These are phyloP conservation scores for Diaporthe sp. DNA, from an alignment of 2,329 filamentous ascomycete genomes.

Conservation along the genomic window DNA sequence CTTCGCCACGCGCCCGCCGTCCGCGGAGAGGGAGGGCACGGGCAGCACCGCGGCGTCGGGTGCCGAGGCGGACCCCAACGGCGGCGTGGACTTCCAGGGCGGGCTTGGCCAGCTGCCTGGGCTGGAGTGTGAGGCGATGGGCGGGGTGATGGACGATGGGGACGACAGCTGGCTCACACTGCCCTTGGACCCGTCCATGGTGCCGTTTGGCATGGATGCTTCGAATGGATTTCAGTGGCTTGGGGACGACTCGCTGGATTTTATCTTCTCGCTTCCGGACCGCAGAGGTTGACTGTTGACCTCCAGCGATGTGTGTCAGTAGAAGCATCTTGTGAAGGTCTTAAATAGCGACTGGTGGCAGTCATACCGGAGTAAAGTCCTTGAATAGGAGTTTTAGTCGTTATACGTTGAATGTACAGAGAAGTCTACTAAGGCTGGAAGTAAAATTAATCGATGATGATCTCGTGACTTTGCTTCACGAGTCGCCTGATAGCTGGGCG, in stretches of 20 bases:
- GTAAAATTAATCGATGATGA: no score
- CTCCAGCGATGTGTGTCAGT: no score
- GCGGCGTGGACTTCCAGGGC: background rate
- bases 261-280: background rate
- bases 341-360: no score
- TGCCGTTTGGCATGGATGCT: background rate
- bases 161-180: slow-evolving; percentile 10
- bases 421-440: no score
- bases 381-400: no score
- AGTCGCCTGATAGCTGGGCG: no score
- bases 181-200: slow-evolving; percentile 1
- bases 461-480: no score
- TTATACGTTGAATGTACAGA: no score
- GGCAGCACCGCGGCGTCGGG: background rate
- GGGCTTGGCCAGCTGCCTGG: background rate
- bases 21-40: background rate
- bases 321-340: no score
- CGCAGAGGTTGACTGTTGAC: background rate
- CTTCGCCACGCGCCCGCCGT: background rate
- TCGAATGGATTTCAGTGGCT: slow-evolving; percentile 13
- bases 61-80: background rate
- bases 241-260: background rate
- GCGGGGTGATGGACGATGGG: background rate
- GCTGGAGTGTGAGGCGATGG: background rate
- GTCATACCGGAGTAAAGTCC: no score